Conservation (phyloP, 202 grass and related monocot genomes). For the Brachypodium distachyon region DNA sequence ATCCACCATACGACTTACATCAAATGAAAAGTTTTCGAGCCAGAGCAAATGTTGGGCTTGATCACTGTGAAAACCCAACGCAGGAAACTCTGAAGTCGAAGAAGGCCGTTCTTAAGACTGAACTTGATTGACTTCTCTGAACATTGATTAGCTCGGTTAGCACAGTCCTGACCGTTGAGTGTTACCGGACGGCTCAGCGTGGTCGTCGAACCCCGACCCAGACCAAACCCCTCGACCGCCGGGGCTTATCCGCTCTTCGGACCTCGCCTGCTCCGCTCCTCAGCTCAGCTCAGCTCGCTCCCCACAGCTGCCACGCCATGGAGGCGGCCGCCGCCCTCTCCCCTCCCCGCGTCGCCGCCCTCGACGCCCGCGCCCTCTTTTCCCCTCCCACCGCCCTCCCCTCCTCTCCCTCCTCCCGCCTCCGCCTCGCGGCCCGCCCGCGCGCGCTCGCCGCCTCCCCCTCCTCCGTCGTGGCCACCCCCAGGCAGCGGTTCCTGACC, state of each 20-base stretch:
- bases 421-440: conserved; percentile 20
- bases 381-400: conserved; percentile 12
- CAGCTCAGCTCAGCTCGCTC: conserved; percentile 14
- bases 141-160: no score
- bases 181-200: no score
- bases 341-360: not conserved
- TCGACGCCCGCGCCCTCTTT: conserved; percentile 21
- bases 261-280: not conserved
- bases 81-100: no score
- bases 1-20: no score
- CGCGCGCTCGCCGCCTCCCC: not conserved
- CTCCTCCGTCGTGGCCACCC: not conserved
- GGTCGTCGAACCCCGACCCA: not conserved
- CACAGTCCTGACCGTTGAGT: no score
- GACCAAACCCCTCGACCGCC: not conserved
- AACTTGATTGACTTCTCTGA: no score
- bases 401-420: not conserved
- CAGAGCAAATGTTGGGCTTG: no score
- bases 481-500: conserved; percentile 29
- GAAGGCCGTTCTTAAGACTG: no score
- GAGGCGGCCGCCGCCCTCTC: conserved; percentile 9
- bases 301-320: not conserved
- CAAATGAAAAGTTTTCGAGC: no score
- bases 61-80: no score
- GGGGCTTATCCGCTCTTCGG: conserved; percentile 34